Evolutionary conservation across 768 basidiomycete species (phyloP).

Genomic region (Ramaria sp.): DNA sequence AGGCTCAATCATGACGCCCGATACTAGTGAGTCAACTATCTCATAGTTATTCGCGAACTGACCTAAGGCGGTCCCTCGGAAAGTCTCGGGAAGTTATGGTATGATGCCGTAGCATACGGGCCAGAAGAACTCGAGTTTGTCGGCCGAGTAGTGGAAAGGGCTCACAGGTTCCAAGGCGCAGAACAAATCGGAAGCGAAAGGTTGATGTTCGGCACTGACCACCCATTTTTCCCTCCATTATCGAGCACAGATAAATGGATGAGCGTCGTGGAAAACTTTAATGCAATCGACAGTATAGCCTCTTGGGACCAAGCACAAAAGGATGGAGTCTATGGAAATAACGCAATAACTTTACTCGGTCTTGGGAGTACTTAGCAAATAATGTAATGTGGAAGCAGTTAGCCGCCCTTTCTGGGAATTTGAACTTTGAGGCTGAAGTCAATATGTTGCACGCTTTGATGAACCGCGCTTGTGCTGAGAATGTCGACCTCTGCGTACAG

Average conservation of each 20-base stretch:
- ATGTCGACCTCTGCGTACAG: conserved; percentile 75
- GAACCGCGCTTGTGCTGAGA: conserved; percentile 80
- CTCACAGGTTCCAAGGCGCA: conserved; percentile 29
- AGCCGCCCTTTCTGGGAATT: conserved; percentile 30
- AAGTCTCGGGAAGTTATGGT: conserved; percentile 57
- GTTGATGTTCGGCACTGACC: conserved; percentile 71
- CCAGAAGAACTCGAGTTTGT: conserved; percentile 76
- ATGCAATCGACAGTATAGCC: conserved; percentile 58
- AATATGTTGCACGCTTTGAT: conserved; percentile 87
- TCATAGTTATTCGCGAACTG: neutral
- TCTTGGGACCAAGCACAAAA: conserved; percentile 53
- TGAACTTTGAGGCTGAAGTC: conserved; percentile 98
- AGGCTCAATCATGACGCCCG: conserved; percentile 74
- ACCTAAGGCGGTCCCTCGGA: neutral
- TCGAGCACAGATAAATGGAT: conserved; percentile 56
- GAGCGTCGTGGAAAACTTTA: conserved; percentile 77
- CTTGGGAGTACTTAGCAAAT: conserved; percentile 18
- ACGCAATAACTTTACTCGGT: conserved; percentile 64
- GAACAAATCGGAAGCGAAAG: conserved; percentile 30
- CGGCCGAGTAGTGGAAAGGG: conserved; percentile 55
- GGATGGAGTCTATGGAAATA: conserved; percentile 55
- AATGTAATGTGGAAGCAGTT: neutral
- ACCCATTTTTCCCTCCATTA: conserved; percentile 86
- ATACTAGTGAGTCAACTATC: conserved; percentile 35
- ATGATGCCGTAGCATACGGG: conserved; percentile 86